Evolutionary conservation across 2,329 filamentous ascomycete genomes (phyloP).

Genomic region (Sclerotinia sclerotiorum): DNA sequence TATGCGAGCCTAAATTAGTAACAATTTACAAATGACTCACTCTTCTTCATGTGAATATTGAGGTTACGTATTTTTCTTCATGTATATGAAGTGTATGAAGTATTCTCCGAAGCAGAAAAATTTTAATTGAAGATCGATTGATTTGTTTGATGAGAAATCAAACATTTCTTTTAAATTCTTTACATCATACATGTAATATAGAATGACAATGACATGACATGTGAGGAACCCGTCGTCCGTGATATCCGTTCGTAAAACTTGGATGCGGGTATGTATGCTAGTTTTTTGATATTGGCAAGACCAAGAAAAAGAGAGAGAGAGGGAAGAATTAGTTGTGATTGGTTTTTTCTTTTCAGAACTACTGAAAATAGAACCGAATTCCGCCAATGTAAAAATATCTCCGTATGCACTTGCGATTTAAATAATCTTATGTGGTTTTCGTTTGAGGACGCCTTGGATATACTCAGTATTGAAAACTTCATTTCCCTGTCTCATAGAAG

Average conservation of each 20-base stretch:
- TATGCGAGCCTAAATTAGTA: background rate
- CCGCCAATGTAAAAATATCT: too few relatives aligned
- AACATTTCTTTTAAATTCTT: too few relatives aligned
- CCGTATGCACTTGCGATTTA: background rate
- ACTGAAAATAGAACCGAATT: background rate
- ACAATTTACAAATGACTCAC: background rate
- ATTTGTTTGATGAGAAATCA: background rate
- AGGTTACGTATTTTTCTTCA: background rate
- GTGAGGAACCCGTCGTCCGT: background rate
- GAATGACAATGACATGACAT: background rate
- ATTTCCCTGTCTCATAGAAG: background rate
- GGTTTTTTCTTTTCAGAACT: background rate
- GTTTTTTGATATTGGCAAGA: background rate
- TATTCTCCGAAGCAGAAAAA: background rate
- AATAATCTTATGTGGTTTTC: background rate
- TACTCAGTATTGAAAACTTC: background rate
- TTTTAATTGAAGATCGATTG: background rate
- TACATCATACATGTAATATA: background rate
- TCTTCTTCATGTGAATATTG: background rate
- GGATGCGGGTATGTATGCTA: background rate
- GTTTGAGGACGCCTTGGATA: constrained; percentile 5
- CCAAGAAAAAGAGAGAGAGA: background rate
- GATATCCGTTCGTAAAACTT: background rate
- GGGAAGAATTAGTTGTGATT: background rate
- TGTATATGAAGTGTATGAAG: too few relatives aligned